These are phyloP conservation scores for Croton setiger DNA, from an alignment of 441 rosid genomes.

Conservation along the genomic window DNA sequence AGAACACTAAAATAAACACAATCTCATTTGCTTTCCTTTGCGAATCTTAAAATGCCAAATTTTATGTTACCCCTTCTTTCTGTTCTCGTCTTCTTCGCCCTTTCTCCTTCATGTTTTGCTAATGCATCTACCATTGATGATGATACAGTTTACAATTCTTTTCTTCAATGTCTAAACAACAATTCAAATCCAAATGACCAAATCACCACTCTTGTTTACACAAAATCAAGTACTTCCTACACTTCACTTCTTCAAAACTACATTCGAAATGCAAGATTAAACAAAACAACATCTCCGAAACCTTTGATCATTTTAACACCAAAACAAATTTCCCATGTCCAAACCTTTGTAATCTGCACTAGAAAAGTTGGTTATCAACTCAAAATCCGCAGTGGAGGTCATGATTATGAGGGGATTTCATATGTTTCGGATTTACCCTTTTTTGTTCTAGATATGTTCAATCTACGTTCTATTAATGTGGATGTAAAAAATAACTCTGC, in stretches of 20 bases:
- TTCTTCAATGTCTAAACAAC: constrained; percentile 18
- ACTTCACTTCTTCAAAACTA: constrained; percentile 22
- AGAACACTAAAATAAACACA: too few relatives aligned
- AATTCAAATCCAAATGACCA: constrained; percentile 19
- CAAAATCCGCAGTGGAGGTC: constrained; percentile 75
- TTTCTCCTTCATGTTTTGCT: neutral
- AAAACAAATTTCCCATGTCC: constrained; percentile 43
- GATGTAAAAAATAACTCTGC: constrained; percentile 36
- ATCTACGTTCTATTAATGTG: constrained; percentile 36
- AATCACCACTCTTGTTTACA: constrained; percentile 13
- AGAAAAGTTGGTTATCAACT: constrained; percentile 35
- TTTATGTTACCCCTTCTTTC: neutral
- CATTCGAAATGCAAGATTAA: constrained; percentile 27
- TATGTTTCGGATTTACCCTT: constrained; percentile 45
- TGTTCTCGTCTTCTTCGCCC: constrained; percentile 9
- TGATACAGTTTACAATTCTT: constrained; percentile 9
- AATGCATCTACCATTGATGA: neutral
- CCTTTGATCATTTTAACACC: constrained; percentile 63
- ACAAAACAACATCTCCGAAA: constrained; percentile 38
- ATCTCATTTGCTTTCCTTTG: too few relatives aligned
- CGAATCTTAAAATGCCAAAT: too few relatives aligned
- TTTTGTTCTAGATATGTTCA: constrained; percentile 55
- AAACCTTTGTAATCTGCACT: constrained; percentile 51
- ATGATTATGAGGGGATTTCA: constrained; percentile 69
- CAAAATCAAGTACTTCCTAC: constrained; percentile 9